phyloP scores from a whole-genome alignment of 1,139 yeast genomes.

The Pichia sp. region DNA sequence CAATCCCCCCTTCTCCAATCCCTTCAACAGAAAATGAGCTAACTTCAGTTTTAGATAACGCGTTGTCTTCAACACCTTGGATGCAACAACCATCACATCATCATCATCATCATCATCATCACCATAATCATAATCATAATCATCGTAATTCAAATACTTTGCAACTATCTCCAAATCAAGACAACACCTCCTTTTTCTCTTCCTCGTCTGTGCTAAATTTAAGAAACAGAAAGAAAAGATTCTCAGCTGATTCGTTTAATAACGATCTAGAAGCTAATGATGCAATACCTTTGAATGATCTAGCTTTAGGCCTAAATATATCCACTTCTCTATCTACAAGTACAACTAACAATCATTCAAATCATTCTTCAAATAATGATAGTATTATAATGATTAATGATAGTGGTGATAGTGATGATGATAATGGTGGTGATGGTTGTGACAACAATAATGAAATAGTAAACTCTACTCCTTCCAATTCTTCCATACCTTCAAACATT shows the following conservation, averaged over 20 bases:
- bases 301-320: background rate
- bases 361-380: too few relatives aligned
- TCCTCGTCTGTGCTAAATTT: too few relatives aligned
- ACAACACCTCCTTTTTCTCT: background rate
- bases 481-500: too few relatives aligned
- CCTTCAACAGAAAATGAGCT: slow-evolving; percentile 7
- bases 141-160: background rate
- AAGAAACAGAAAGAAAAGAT: slow-evolving; percentile 1
- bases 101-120: too few relatives aligned
- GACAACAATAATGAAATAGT: too few relatives aligned
- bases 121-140: too few relatives aligned
- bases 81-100: too few relatives aligned
- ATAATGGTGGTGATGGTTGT: too few relatives aligned
- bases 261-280: slow-evolving; percentile 9
- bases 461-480: background rate
- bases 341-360: background rate
- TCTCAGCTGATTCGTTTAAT: background rate
- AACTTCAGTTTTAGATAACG: slow-evolving; percentile 12
- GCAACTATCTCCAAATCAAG: background rate
- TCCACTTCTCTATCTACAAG: background rate
- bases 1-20: slow-evolving; percentile 3
- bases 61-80: slow-evolving; percentile 11
- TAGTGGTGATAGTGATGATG: too few relatives aligned
- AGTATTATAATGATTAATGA: too few relatives aligned
- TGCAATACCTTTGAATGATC: slow-evolving; percentile 5